A percentile compares a stretch with the other conserved stretches of the same genome.
Conservation (phyloP, 164 flowering plant species). For the Aristolochia californica region DNA sequence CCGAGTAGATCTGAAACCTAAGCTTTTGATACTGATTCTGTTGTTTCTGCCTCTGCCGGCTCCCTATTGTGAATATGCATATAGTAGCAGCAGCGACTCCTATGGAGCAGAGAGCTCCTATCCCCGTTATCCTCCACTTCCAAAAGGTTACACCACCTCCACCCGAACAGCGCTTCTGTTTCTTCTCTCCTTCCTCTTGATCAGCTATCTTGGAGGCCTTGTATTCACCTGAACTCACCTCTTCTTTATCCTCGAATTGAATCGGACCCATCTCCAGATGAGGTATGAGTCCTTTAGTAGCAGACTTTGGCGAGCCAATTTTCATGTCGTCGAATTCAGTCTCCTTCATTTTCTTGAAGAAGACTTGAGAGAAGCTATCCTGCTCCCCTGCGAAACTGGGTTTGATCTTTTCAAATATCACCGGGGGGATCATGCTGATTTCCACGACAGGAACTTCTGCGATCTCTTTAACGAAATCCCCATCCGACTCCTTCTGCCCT, state of each 20-base stretch:
- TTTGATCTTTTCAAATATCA: slow-evolving; percentile 2
- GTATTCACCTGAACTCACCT: slow-evolving; percentile 4
- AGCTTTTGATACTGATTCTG: slow-evolving; percentile 35
- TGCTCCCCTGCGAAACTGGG: slow-evolving; percentile 23
- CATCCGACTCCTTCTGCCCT: slow-evolving; percentile 9
- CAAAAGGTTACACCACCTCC: slow-evolving; percentile 27
- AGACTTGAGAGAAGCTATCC: slow-evolving; percentile 30
- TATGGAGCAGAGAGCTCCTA: slow-evolving; percentile 53
- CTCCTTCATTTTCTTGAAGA: slow-evolving; percentile 45
- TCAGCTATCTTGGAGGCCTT: neutral
- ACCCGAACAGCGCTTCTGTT: slow-evolving; percentile 9
- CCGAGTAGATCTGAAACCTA: slow-evolving; percentile 37
- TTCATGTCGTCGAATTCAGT: slow-evolving; percentile 65
- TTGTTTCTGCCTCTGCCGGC: slow-evolving; percentile 20
- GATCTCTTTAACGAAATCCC: slow-evolving; percentile 14
- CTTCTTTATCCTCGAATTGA: slow-evolving; percentile 10
- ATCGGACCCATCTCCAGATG: slow-evolving; percentile 15
- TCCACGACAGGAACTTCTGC: slow-evolving; percentile 13
- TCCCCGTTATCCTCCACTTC: slow-evolving; percentile 37
- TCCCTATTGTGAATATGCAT: slow-evolving; percentile 40
- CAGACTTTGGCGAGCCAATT: slow-evolving; percentile 31
- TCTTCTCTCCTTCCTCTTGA: slow-evolving; percentile 7
- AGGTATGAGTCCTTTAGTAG: slow-evolving; percentile 17
- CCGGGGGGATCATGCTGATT: slow-evolving; percentile 4
- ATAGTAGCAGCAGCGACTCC: slow-evolving; percentile 55